Evolutionary conservation across 2,329 filamentous ascomycete species (phyloP).

Genomic region (Penicillium griseofulvum): DNA sequence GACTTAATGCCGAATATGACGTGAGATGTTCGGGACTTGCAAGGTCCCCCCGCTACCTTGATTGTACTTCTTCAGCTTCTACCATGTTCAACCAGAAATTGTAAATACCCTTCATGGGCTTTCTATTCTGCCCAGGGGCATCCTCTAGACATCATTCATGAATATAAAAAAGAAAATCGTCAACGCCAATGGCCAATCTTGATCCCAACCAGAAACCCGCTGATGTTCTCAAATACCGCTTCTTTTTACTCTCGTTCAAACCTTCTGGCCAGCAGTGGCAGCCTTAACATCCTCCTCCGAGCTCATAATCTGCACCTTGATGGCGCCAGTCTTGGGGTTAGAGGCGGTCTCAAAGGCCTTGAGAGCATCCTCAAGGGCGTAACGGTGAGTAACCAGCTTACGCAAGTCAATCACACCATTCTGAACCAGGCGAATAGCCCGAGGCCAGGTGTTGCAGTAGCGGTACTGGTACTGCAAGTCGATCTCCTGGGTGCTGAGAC

Average conservation of each 20-base stretch:
- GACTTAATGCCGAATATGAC: background rate
- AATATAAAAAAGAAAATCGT: constrained; percentile 11
- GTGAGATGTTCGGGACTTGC: background rate
- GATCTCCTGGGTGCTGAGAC: constrained; percentile 83
- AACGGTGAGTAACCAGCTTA: constrained; percentile 84
- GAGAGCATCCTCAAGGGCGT: constrained; percentile 77
- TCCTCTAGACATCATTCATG: constrained; percentile 23
- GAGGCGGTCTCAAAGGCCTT: constrained; percentile 87
- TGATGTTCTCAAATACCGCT: constrained; percentile 6
- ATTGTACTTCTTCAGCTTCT: background rate
- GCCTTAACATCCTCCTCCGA: constrained; percentile 40
- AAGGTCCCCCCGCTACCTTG: constrained; percentile 3
- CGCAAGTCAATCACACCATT: constrained; percentile 78
- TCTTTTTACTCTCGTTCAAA: constrained; percentile 13
- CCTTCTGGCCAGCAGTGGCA: constrained; percentile 31
- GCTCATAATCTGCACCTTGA: constrained; percentile 86
- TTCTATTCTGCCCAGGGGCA: constrained; percentile 18
- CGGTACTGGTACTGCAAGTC: constrained; percentile 96
- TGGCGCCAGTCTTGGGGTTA: constrained; percentile 87
- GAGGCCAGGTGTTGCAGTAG: constrained; percentile 94
- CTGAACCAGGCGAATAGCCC: constrained; percentile 82
- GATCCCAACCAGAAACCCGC: constrained; percentile 11
- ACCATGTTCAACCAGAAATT: background rate
- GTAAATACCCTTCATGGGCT: constrained; percentile 6
- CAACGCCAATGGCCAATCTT: constrained; percentile 3